Evolutionary conservation across 495 filamentous ascomycete genomes (phyloP), one percentile per base, ranked within the genome.

Genomic region (Annulohypoxylon stygium): DNA sequence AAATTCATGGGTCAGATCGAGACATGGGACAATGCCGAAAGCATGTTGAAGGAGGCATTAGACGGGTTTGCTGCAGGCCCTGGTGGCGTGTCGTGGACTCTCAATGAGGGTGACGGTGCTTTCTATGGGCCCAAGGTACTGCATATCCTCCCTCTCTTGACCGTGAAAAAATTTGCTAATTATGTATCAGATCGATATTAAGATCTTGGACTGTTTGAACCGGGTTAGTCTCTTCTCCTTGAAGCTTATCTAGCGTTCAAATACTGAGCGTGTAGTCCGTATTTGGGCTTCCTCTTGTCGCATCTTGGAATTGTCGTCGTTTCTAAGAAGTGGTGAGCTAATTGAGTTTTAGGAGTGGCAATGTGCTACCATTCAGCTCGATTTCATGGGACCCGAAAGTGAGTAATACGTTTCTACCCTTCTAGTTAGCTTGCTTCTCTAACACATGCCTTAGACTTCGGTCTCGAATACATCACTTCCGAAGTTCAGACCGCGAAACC

Each of bases 311-410:
- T 39, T 7, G 8, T 39, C 36, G 36, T 7, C 8, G 8, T 39
- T 11, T 2, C 8, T 7, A 39, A 39, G 58, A 61, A 25, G 48
- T 12, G 7, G 14, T n/a, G 16, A 9, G 23, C 65, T 72, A 11
- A 71, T 51, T 1, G 20, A 0, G 53, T 23, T 60, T 20, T 86
- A 92, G 74, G 92, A 93, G 36, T 91, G 89, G 82, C 93, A 98
- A 81, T 98, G 96, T 76, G 96, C 96, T 61, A 98, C 97, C 9
- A 98, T 99, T 71, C 96, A 99, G 79, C 89, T 99, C 30, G 96
- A 99, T 76, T 98, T 98, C 82, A 93, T 97, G 78, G 72, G 72
- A 11, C 72, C 72, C 3, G 72, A 75, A 20, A 75, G 72, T 75
- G 70, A 59, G 50, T 30, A 14, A n/a, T 5, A 9, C 23, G 10